These are phyloP conservation scores for Oenanthe sinensis DNA, from an alignment of 129 eudicot genomes.

Conservation along the genomic window DNA sequence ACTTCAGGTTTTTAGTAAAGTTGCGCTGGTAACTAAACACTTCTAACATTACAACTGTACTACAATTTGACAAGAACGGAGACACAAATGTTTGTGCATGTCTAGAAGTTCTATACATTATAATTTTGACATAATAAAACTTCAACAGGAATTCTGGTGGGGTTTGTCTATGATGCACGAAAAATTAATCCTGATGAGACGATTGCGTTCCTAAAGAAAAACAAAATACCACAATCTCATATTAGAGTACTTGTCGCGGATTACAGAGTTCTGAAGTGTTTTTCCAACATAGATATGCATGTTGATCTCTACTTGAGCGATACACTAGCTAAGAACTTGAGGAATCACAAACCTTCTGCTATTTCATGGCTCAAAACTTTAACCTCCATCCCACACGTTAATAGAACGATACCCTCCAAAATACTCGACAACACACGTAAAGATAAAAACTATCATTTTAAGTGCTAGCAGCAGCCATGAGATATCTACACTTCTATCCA, in stretches of 20 bases:
- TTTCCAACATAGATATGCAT: conserved; percentile 3
- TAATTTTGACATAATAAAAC: background rate
- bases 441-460: conserved; percentile 4
- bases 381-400: background rate
- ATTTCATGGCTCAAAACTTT: conserved; percentile 12
- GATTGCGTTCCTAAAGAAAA: background rate
- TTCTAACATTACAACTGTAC: background rate
- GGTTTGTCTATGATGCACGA: conserved; percentile 14
- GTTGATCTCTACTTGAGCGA: conserved; percentile 7
- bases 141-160: conserved; percentile 15
- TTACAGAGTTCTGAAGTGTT: background rate
- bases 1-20: background rate
- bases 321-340: background rate
- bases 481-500: conserved; percentile 2
- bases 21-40: background rate
- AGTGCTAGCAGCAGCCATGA: background rate
- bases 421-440: too few species aligned
- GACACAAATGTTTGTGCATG: background rate
- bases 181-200: conserved; percentile 8
- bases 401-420: too few species aligned
- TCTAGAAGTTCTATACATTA: background rate
- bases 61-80: background rate
- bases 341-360: conserved; percentile 2
- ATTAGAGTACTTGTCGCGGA: conserved; percentile 9
- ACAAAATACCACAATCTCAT: background rate